Evolutionary conservation across 176 grass and related monocot species (phyloP), one percentile per base, ranked within the genome.

Genomic region (Leersia perrieri): DNA sequence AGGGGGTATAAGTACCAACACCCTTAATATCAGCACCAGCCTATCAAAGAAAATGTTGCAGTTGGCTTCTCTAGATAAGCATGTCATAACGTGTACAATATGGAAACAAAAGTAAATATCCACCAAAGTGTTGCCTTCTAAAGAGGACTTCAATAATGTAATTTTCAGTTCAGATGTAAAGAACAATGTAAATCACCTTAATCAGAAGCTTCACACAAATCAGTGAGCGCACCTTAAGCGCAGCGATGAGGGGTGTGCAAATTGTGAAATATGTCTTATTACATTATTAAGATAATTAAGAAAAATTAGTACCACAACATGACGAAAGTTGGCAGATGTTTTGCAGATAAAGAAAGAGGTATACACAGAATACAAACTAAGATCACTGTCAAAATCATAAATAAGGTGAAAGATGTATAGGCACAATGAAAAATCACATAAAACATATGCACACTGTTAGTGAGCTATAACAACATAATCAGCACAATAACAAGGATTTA

Each of bases 11-110:
- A 22, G 39, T 49, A 36, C 64, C 70, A 78, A 77, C 42, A 73
- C 57, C 79, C 13, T 88, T 88, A 32, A 88, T 58, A 72, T 78
- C 73, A 66, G 86, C 86, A 64, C 86, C 86, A 73, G 73, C 86
- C 80, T 88, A 45, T 78, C 65, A 82, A 1, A 83, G 1, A 51
- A 78, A 78, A 77, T n/a, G 26, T 11, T n/a, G 26, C 16, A 55
- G 12, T 72, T 32, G 5, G 38, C 29, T 77, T 45, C 42, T 45
- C 26, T 30, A 55, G 47, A 85, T 85, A 64, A 72, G 38, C 25
- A 20, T 63, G 38, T 9, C 38, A 64, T 45, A 44, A 65, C 12
- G 39, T 76, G 12, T 45, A 16, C 42, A 45, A 45, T 45, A 45
- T 45, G 3, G 15, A 45, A 45, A n/a, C n/a, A n/a, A n/a, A n/a